Percentiles rank a stretch among this genome's conserved stretches.
Conservation (phyloP, 495 filamentous ascomycete genomes). For the Xylaria acuta region DNA sequence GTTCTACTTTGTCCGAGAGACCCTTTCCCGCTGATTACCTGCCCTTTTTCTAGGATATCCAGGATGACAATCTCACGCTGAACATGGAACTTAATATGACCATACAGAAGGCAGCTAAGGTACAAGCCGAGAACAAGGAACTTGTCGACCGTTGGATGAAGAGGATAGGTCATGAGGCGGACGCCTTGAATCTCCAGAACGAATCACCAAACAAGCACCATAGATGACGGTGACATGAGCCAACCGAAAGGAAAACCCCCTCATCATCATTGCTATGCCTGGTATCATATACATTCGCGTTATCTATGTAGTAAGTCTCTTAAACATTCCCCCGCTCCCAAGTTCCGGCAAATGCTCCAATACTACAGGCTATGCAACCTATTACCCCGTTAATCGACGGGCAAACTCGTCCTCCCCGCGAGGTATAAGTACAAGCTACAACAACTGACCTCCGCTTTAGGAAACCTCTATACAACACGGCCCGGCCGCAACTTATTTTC, state of each 20-base stretch:
- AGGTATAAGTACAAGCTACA: constrained; percentile 18
- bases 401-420: constrained; percentile 9
- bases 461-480: neutral
- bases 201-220: constrained; percentile 38
- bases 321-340: constrained; percentile 12
- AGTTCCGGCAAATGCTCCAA: constrained; percentile 4
- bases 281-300: constrained; percentile 28
- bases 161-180: constrained; percentile 82
- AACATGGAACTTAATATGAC: constrained; percentile 88
- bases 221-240: constrained; percentile 16
- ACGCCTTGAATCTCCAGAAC: constrained; percentile 78
- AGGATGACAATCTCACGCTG: constrained; percentile 86
- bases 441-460: neutral
- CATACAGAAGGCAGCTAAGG: constrained; percentile 69
- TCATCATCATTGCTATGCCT: constrained; percentile 31
- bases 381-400: neutral
- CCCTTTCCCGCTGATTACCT: neutral
- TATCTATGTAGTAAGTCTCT: constrained; percentile 27
- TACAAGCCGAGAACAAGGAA: constrained; percentile 85
- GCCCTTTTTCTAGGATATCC: constrained; percentile 65
- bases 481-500: constrained; percentile 57
- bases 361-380: constrained; percentile 12
- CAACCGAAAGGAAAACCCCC: constrained; percentile 12
- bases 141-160: constrained; percentile 91
- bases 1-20: neutral